phyloP scores from a whole-genome alignment of 768 basidiomycete species.

The Hydnomerulius pinastri region DNA sequence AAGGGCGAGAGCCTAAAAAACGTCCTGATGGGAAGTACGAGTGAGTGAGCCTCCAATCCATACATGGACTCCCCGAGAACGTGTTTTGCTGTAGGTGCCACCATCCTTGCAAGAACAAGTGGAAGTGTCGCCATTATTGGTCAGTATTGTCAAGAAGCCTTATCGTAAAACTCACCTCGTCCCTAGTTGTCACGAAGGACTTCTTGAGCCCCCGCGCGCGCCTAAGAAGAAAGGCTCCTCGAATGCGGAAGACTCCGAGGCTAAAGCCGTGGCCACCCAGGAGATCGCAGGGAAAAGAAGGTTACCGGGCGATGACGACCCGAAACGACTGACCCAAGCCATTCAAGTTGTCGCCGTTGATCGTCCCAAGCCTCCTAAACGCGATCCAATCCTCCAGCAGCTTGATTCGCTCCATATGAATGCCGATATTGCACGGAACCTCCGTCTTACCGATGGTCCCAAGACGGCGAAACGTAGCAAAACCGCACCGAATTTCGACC shows the following conservation, averaged over 20 bases:
- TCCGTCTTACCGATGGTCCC: constrained; percentile 30
- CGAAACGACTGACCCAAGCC: neutral
- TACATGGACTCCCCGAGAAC: neutral
- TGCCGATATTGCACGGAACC: constrained; percentile 41
- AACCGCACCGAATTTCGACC: constrained; percentile 45
- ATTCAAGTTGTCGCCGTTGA: constrained; percentile 10
- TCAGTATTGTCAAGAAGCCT: constrained; percentile 31
- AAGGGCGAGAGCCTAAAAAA: constrained; percentile 32
- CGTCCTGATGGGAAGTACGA: constrained; percentile 65
- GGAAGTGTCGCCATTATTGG: constrained; percentile 77
- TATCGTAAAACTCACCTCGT: constrained; percentile 10
- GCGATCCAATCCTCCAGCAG: constrained; percentile 35
- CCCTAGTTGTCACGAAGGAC: constrained; percentile 73
- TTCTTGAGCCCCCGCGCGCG: constrained; percentile 49
- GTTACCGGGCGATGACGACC: constrained; percentile 1
- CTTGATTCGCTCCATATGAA: constrained; percentile 47
- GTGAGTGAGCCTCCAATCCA: constrained; percentile 37
- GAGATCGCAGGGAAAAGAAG: constrained; percentile 4
- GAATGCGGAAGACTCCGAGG: constrained; percentile 22
- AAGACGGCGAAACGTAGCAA: constrained; percentile 14
- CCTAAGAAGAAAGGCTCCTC: constrained; percentile 32
- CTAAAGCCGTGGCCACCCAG: neutral
- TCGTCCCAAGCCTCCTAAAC: constrained; percentile 23
- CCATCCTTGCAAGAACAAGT: constrained; percentile 79
- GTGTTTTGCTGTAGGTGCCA: constrained; percentile 57